Evolutionary conservation across 164 flowering plant genomes (phyloP), one percentile per base, ranked within the genome.

Genomic region (Annona cherimola): DNA sequence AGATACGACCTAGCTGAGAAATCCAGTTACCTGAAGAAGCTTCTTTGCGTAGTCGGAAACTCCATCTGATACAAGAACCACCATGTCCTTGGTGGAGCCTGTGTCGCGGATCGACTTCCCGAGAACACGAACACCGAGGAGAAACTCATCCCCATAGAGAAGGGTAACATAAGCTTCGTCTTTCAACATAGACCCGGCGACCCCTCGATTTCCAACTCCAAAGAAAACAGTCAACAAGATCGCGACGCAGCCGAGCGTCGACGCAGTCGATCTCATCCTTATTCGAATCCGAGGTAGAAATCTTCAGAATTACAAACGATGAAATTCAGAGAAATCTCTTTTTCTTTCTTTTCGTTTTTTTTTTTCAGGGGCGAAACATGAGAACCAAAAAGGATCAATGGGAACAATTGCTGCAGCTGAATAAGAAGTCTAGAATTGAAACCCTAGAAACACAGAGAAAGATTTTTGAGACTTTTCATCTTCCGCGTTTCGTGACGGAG

Each of bases 1-100:
- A 7, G 14, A 54, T 54, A 54, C 14, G 59, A 54, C n/a, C 39
- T 0, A 67, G 9, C 7, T 64, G 3, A 1, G 72, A 63, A 57
- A 57, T 2, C 20, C 45, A 41, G 41, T 50, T 73, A 88, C 99
- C 97, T 82, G 8, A 63, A 95, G 90, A 19, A 93, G 94, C 75
- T 80, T 80, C 72, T 82, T 89, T n/a, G 99, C 90, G 72, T 85
- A 89, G 60, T 85, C 86, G 12, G 99, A 91, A 62, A 95, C 98
- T 8, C 99, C 99, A 80, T 95, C 99, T 9, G 99, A 95, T 71
- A 95, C 97, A 63, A 95, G 77, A 75, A 83, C 98, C 35, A 95
- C 94, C 94, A 95, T 91, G 60, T 91, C 97, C 74, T 87, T 93
- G 14, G 72, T 87, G 7, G 99, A 85, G 73, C 96, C 90, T 64